phyloP scores from a whole-genome alignment of 371 early-diverging fungal species.

The Rhizopus delemar region DNA sequence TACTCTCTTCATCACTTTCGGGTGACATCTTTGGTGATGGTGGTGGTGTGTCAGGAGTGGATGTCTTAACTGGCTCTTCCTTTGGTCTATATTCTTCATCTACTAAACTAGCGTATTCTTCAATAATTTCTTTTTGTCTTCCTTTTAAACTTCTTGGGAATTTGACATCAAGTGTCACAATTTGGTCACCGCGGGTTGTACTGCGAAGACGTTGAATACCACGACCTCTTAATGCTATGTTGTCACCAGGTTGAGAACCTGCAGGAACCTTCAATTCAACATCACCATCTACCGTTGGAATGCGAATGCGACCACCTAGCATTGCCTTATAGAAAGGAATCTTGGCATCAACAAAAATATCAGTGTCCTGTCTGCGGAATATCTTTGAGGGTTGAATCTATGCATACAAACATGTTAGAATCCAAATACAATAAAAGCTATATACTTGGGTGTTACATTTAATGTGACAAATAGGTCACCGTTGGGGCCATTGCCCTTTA shows the following conservation, averaged over 20 bases:
- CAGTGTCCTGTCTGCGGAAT: constrained; percentile 80
- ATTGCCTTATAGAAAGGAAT: constrained; percentile 85
- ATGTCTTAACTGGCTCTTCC: constrained; percentile 9
- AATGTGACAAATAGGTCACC: constrained; percentile 81
- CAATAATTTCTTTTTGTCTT: constrained; percentile 39
- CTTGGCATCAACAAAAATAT: constrained; percentile 69
- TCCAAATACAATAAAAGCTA: not conserved
- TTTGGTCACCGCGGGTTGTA: constrained; percentile 79
- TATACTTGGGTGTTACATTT: constrained; percentile 4
- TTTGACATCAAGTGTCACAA: constrained; percentile 75
- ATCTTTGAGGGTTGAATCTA: constrained; percentile 58
- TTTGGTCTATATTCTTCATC: constrained; percentile 37
- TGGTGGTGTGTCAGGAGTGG: constrained; percentile 22
- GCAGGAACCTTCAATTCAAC: constrained; percentile 83
- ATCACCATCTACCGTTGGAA: constrained; percentile 91
- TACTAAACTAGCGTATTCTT: constrained; percentile 36
- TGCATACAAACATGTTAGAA: not conserved
- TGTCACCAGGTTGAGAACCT: constrained; percentile 87
- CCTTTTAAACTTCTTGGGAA: constrained; percentile 66
- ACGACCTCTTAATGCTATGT: constrained; percentile 69
- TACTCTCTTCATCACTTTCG: constrained; percentile 5
- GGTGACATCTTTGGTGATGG: constrained; percentile 23
- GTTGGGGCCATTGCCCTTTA: constrained; percentile 64
- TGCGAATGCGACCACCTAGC: constrained; percentile 80
- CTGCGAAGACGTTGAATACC: constrained; percentile 67